Conservation (phyloP, 805 yeast genomes). For the Lachancea kluyveri region DNA sequence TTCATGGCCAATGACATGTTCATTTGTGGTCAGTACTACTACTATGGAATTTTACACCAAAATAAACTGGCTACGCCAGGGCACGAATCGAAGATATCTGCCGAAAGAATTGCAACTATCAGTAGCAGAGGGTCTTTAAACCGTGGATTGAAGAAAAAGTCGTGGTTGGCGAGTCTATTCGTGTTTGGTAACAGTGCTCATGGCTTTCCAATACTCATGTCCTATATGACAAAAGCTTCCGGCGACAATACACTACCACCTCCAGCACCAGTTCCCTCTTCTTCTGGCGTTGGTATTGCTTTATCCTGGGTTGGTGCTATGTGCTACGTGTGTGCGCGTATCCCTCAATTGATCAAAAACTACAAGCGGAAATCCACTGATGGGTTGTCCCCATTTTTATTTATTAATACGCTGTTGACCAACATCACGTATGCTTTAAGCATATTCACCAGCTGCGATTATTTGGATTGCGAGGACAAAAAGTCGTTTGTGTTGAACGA, state of each 20-base stretch:
- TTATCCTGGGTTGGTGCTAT: slow-evolving; percentile 77
- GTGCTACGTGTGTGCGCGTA: slow-evolving; percentile 69
- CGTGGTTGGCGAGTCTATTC: slow-evolving; percentile 9
- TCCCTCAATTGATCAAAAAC: slow-evolving; percentile 82
- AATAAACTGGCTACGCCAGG: slow-evolving; percentile 29
- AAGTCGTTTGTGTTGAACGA: slow-evolving; percentile 55
- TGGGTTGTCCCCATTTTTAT: slow-evolving; percentile 77
- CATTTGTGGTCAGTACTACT: slow-evolving; percentile 63
- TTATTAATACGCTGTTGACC: slow-evolving; percentile 72
- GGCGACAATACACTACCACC: slow-evolving; percentile 6
- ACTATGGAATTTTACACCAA: slow-evolving; percentile 43
- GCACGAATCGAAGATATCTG: slow-evolving; percentile 29
- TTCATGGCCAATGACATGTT: slow-evolving; percentile 67
- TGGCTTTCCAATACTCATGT: slow-evolving; percentile 3
- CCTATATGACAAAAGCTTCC: not conserved
- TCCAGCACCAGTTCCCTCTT: slow-evolving; percentile 15
- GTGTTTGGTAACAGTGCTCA: slow-evolving; percentile 3
- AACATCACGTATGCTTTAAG: slow-evolving; percentile 73
- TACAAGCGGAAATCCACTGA: slow-evolving; percentile 73
- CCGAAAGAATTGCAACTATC: slow-evolving; percentile 6
- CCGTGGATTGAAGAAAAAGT: slow-evolving; percentile 1
- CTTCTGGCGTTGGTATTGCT: slow-evolving; percentile 33
- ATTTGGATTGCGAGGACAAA: slow-evolving; percentile 35
- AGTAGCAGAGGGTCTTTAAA: slow-evolving; percentile 8
- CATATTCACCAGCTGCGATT: slow-evolving; percentile 59